Percentiles rank a stretch among this genome's conserved stretches.
Conservation (phyloP, 139 green algal genomes). For the Chlorella vulgaris region DNA sequence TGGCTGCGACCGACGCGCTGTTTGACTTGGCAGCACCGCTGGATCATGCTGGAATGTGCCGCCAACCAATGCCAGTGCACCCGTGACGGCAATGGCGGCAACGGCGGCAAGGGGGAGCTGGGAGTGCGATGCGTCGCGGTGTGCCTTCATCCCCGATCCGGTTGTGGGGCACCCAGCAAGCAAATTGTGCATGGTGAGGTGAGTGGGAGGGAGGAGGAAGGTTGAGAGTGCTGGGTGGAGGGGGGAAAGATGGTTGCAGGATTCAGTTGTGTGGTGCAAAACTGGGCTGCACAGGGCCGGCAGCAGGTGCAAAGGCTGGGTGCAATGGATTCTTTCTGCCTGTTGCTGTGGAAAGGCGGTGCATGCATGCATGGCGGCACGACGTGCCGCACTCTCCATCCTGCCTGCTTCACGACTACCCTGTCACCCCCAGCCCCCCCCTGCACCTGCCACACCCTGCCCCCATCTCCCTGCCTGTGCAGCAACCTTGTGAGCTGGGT, state of each 20-base stretch:
- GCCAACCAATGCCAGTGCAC: not conserved
- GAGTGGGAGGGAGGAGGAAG: not conserved
- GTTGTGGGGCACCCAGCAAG: constrained; percentile 37
- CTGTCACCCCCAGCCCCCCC: not conserved
- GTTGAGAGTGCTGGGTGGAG: not conserved
- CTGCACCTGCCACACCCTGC: not conserved
- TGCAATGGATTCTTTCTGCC: too few species aligned
- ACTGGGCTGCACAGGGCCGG: too few species aligned
- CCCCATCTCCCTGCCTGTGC: not conserved
- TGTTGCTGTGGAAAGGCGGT: too few species aligned
- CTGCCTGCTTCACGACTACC: not conserved
- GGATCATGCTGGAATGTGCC: constrained; percentile 32
- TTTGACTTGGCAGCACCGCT: constrained; percentile 43
- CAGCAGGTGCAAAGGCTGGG: too few species aligned
- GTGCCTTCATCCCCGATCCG: constrained; percentile 31
- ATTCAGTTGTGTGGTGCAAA: too few species aligned
- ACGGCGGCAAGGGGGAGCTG: not conserved
- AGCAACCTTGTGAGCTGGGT: constrained; percentile 39
- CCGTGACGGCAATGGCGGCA: not conserved
- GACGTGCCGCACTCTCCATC: too few species aligned
- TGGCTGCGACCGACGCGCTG: constrained; percentile 2
- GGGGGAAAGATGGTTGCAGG: not conserved
- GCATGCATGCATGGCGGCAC: too few species aligned
- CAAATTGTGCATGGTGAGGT: constrained; percentile 26
- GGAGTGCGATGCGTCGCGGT: constrained; percentile 18